Evolutionary conservation across 306 rosid genomes (phyloP).

Genomic region (Morella rubra): DNA sequence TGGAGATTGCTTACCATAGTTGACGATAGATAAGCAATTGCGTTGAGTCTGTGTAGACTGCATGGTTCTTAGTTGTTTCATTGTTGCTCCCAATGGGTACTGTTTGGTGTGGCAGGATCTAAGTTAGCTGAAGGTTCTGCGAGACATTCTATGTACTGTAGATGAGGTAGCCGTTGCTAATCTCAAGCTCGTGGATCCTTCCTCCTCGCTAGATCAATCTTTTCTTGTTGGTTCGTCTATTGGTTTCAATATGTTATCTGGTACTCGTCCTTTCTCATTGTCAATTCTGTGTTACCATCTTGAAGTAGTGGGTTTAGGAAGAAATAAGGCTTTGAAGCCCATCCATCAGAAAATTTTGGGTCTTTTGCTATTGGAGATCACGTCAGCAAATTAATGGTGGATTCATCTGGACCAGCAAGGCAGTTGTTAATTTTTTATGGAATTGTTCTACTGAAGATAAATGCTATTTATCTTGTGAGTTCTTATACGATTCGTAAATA

Average conservation of each 20-base stretch:
- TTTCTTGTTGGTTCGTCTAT: constrained; percentile 37
- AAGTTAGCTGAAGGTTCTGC: constrained; percentile 43
- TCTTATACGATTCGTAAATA: constrained; percentile 59
- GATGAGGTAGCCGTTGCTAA: constrained; percentile 50
- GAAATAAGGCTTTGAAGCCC: constrained; percentile 74
- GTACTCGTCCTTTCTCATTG: constrained; percentile 43
- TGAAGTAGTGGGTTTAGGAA: constrained; percentile 43
- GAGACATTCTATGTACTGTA: constrained; percentile 38
- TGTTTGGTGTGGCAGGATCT: constrained; percentile 36
- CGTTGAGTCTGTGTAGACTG: constrained; percentile 44
- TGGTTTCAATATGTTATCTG: constrained; percentile 59
- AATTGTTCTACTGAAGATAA: constrained; percentile 59
- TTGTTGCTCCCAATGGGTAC: constrained; percentile 52
- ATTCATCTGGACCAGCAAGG: constrained; percentile 52
- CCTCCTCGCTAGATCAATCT: constrained; percentile 38
- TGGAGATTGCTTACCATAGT: constrained; percentile 54
- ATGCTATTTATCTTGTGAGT: constrained; percentile 56
- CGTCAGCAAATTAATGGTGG: constrained; percentile 75
- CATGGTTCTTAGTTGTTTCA: constrained; percentile 36
- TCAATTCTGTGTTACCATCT: constrained; percentile 38
- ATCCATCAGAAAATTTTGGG: constrained; percentile 63
- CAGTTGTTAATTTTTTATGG: constrained; percentile 48
- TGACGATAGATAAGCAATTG: constrained; percentile 43
- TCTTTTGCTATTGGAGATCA: constrained; percentile 49
- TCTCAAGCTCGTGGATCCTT: constrained; percentile 27